Base-by-base conservation (phyloP, 495 filamentous ascomycete genomes). In the Talaromyces nanjingensis region DNA sequence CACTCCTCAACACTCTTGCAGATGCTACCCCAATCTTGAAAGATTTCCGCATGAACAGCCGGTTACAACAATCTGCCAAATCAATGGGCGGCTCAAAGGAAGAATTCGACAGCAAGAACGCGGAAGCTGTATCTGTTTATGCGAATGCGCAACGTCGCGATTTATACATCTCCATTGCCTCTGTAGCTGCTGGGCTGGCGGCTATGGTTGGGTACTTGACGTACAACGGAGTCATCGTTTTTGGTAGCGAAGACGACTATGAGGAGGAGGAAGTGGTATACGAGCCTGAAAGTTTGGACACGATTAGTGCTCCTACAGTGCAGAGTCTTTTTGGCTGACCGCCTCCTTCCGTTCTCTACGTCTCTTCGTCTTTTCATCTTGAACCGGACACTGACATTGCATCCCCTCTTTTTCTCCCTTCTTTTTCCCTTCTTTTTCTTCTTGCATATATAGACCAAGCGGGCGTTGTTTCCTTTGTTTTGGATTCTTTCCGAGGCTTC, bases 121-220 rank as follows among this genome's bases (percentile, higher is more conserved):
- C 70, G 22, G 29, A 63, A 8, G 64, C 65, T 9, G 54, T 76
- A 14, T 72, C 73, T 2, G 53, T 62, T 12, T 72, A 71, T 66
- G 74, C 72, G 1, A 65, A 65, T 33, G 63, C 69, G 1, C 68
- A 68, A 34, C 76, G 72, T 49, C 73, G 68, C 58, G 78, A 81
- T 63, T 69, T 75, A 20, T 72, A 74, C 42, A 60, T 79, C 1
- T 79, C 77, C 6, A 68, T 79, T 55, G 77, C 70, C 22, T 61
- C 74, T 8, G 77, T 71, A 4, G 72, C 74, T 45, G 77, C 68
- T 16, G 75, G 72, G 18, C 45, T 73, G 20, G 76, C 70, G 4
- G 72, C 75, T 12, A 64, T 79, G 29, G 63, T 79, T 7, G 78
- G 76, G n/a, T 81, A 81, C 55, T 69, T 77, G 73, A 64, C 72